phyloP scores from a whole-genome alignment of 2,329 filamentous ascomycete species.

The Niveomyces coronatus region DNA sequence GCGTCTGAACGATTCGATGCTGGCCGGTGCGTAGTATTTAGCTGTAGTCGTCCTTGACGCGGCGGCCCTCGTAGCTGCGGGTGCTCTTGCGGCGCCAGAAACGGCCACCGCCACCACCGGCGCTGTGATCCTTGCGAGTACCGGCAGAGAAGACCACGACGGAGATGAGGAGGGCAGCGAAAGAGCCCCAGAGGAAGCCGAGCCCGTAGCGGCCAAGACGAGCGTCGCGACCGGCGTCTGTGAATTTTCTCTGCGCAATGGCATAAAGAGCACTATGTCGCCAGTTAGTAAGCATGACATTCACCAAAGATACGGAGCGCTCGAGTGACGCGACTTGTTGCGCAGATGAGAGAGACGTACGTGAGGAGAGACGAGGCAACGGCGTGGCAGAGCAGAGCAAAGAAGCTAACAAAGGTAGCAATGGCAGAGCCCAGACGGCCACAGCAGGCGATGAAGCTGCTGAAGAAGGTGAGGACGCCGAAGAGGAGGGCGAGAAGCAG shows the following conservation, averaged over 20 bases:
- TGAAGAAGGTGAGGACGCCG: conserved; percentile 54
- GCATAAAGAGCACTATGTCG: conserved; percentile 47
- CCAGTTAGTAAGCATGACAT: conserved; percentile 1
- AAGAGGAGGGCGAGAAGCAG: conserved; percentile 80
- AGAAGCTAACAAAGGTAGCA: conserved; percentile 43
- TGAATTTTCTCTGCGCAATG: conserved; percentile 58
- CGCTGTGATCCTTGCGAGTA: conserved; percentile 32
- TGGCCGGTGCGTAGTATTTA: conserved; percentile 22
- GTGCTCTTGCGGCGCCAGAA: conserved; percentile 26
- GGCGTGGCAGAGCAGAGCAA: conserved; percentile 60
- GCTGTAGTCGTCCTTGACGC: conserved; percentile 62
- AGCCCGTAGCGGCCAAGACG: conserved; percentile 58
- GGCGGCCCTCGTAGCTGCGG: conserved; percentile 35
- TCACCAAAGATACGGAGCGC: no score
- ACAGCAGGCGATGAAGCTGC: conserved; percentile 58
- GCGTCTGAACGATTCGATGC: not conserved
- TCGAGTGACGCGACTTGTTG: conserved; percentile 13
- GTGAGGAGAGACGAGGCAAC: conserved; percentile 65
- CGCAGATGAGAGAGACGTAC: conserved; percentile 35
- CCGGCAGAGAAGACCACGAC: conserved; percentile 58
- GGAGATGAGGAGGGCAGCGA: conserved; percentile 55
- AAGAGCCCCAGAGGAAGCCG: conserved; percentile 67
- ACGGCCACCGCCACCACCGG: conserved; percentile 19
- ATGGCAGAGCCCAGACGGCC: conserved; percentile 61
- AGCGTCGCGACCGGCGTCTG: conserved; percentile 42